Evolutionary conservation across 208 protist genomes (phyloP), one percentile per base, ranked within the genome.

Genomic region (Acanthamoeba triangularis): DNA sequence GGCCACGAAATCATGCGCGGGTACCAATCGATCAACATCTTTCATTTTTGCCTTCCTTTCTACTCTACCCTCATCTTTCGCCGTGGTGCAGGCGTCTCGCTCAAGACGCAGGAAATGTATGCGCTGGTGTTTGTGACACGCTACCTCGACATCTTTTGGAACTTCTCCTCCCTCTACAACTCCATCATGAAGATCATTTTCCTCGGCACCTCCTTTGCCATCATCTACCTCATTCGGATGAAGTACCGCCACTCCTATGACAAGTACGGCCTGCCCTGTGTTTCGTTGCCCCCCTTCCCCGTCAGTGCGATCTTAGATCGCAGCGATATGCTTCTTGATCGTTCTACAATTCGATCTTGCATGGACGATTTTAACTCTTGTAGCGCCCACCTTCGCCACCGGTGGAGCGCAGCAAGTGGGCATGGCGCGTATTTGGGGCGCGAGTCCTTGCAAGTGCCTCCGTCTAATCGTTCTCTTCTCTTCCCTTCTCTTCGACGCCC

Each of bases 141-240:
- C 61, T 98, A 98, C 87, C 23, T 98, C 1, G 98, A 98, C 80
- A 33, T 98, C 13, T 97, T 98, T 61, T 96, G 69, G 30, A 97
- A 97, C 82, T 97, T 96, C 69, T 28, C 56, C 14, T 98, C 96
- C 16, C n/a, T 98, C n/a, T 98, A 98, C 95, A 97, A 97, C 84
- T 94, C 92, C 20, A 37, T 98, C 44, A 96, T 98, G 78, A 98
- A 98, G 95, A 72, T 98, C 23, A 59, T 98, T 54, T 99, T 98
- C 96, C 95, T 99, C 33, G 49, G 56, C 33, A 85, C 96, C 28
- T 98, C 98, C 4, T 84, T 82, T 18, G 67, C 95, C 41, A 98
- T 96, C 30, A 95, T 99, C 41, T 98, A 98, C 92, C 85, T 98
- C 37, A 98, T 99, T 0, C 90, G 18, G 25, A 93, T 56, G 37